Conservation (phyloP, 75 land plant genomes). For the Cupressus sempervirens region DNA sequence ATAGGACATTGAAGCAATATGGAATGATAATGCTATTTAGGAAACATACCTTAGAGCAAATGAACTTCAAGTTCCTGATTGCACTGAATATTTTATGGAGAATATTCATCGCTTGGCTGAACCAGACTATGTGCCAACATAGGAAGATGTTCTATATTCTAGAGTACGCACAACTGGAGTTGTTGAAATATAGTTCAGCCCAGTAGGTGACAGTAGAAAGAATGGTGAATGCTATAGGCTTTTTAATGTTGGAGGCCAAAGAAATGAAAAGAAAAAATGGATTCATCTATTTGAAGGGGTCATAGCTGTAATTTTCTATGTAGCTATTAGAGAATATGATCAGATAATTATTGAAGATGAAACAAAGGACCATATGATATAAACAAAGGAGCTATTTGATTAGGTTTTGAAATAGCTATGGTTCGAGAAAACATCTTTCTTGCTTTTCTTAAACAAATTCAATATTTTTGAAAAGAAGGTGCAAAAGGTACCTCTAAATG, state of each 20-base stretch:
- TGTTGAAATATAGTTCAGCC: too few relatives aligned
- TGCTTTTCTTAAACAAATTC: too few relatives aligned
- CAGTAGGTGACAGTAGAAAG: constrained; percentile 58
- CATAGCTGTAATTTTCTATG: constrained; percentile 90
- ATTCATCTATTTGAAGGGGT: constrained; percentile 97
- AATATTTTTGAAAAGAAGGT: too few relatives aligned
- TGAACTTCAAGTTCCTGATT: constrained; percentile 87
- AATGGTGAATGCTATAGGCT: constrained; percentile 76
- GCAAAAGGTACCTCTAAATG: constrained; percentile 90
- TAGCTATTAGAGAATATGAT: constrained; percentile 96
- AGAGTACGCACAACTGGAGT: too few relatives aligned
- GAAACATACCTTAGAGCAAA: constrained; percentile 55
- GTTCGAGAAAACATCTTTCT: too few relatives aligned
- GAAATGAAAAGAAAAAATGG: constrained; percentile 95
- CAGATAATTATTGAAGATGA: too few relatives aligned
- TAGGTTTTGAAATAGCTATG: too few relatives aligned
- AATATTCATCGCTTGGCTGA: constrained; percentile 63
- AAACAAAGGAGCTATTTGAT: too few relatives aligned
- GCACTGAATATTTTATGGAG: constrained; percentile 80
- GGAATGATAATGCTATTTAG: constrained; percentile 91
- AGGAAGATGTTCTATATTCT: constrained; percentile 96
- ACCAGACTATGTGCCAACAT: constrained; percentile 68
- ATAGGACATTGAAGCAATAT: constrained; percentile 54
- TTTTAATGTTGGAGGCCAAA: constrained; percentile 95
- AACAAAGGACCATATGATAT: too few relatives aligned